Base-by-base conservation (phyloP, 768 basidiomycete species). In the Russula sp. region DNA sequence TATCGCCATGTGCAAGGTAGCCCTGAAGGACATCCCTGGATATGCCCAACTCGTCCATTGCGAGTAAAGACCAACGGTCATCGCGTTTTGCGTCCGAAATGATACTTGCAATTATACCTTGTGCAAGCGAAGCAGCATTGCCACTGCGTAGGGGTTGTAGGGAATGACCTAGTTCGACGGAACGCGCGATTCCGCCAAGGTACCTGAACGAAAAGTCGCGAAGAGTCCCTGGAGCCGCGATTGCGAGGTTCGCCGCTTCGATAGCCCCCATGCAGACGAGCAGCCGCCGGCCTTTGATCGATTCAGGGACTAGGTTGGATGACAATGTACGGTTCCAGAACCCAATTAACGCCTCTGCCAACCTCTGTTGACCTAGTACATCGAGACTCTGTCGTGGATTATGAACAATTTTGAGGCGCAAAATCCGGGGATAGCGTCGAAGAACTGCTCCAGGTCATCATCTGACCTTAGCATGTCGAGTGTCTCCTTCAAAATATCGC, bases 1-100 rank as follows among this genome's bases (percentile, higher is more conserved):
- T 59, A n/a, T 59, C 49, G 34, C 49, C 58, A n/a, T 51, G 34
- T 26, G 14, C 48, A 10, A 59, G 36, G 24, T 59, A 59, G 9
- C 5, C 6, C 11, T 10, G 49, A 40, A 60, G 24, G 20, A 40
- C 38, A 4, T 14, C 50, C 6, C 22, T 13, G 6, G 59, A 30
- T 9, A 51, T 38, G 18, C 38, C 49, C 24, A 60, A 42, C 40
- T 60, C 34, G 8, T 30, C 59, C 26, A 38, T 28, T 18, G 24
- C 34, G 18, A 59, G 58, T 4, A 22, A 0, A 28, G 38, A 38
- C 58, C 58, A 59, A 20, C 48, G 58, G 7, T 50, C 36, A 26
- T 51, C n/a, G 58, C 18, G 58, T 40, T 51, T 18, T 18, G 28
- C 49, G 18, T 50, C n/a, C 13, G 58, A 49, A 28, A 59, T 59